A percentile compares a stretch with the other conserved stretches of the same genome.
Evolutionary conservation across 257 asterid genomes (phyloP).

Genomic region (Plantago elongata): DNA sequence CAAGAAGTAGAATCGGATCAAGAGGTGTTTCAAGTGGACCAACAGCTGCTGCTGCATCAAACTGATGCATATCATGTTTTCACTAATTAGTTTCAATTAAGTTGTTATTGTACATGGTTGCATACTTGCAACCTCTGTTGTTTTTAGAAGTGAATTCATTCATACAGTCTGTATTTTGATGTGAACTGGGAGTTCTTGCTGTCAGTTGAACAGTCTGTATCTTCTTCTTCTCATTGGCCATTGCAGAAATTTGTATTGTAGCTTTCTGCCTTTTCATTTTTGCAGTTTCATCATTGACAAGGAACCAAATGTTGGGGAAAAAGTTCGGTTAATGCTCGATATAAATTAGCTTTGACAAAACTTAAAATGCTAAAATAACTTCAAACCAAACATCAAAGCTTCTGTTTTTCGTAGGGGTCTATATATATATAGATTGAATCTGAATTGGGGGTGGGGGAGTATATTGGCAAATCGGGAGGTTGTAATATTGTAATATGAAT

Average conservation of each 20-base stretch:
- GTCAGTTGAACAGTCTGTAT: conserved; percentile 1
- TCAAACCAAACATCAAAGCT: too few species aligned
- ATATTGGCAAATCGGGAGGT: too few species aligned
- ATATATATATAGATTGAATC: too few species aligned
- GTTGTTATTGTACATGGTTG: conserved; percentile 24
- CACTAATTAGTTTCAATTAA: background rate
- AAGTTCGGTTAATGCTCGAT: too few species aligned
- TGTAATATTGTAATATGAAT: too few species aligned
- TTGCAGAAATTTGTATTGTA: conserved; percentile 9
- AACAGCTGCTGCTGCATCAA: conserved; percentile 27
- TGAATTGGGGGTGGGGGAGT: too few species aligned
- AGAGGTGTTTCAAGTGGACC: conserved; percentile 16
- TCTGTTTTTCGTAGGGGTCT: too few species aligned
- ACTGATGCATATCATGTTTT: conserved; percentile 1
- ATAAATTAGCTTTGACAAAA: too few species aligned
- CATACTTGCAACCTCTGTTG: conserved; percentile 33
- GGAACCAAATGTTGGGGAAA: too few species aligned
- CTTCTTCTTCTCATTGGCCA: conserved; percentile 15
- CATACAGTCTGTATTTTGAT: conserved; percentile 19
- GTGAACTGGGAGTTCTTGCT: conserved; percentile 29
- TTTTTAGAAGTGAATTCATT: conserved; percentile 15
- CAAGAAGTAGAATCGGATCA: conserved; percentile 36
- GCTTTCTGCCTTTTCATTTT: background rate
- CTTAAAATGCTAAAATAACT: too few species aligned
- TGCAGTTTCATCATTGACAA: too few species aligned